Percentiles rank a stretch among this genome's conserved stretches.
These are phyloP conservation scores for Peronosclerospora sorghi DNA, from an alignment of 352 stramenopile species.

Conservation along the genomic window DNA sequence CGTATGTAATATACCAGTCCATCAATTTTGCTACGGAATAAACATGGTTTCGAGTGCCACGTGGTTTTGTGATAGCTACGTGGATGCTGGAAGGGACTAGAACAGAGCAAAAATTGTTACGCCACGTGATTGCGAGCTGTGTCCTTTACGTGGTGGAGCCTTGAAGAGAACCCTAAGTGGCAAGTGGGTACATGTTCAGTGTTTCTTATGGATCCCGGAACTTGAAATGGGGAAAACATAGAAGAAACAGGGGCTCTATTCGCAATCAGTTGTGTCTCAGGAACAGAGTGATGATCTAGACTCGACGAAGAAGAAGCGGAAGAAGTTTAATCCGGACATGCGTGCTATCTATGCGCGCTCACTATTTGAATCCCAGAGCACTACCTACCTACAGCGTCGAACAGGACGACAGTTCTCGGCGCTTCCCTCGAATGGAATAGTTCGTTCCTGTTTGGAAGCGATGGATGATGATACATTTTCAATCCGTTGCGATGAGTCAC, in stretches of 20 bases:
- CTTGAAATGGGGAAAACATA: constrained; percentile 43
- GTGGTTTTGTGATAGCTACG: constrained; percentile 78
- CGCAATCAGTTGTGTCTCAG: constrained; percentile 26
- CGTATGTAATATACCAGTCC: constrained; percentile 74
- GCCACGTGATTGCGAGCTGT: constrained; percentile 37
- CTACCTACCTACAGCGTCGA: constrained; percentile 19
- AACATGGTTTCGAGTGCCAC: constrained; percentile 45
- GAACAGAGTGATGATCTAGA: constrained; percentile 7
- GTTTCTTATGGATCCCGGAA: constrained; percentile 83
- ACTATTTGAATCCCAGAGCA: constrained; percentile 47
- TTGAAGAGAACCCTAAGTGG: constrained; percentile 53
- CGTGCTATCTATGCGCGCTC: constrained; percentile 66
- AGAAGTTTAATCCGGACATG: constrained; percentile 41
- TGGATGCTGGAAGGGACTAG: neutral
- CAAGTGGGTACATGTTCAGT: constrained; percentile 76
- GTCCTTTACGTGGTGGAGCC: constrained; percentile 46
- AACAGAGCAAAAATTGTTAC: too few species aligned
- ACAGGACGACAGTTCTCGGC: constrained; percentile 25
- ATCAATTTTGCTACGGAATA: constrained; percentile 87
- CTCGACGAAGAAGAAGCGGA: constrained; percentile 21
- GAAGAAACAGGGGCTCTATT: constrained; percentile 50
- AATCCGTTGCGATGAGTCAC: too few species aligned
- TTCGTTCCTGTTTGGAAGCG: constrained; percentile 49
- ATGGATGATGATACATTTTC: constrained; percentile 13
- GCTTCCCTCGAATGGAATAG: constrained; percentile 46